Base-by-base conservation (phyloP, 129 eudicot genomes). In the Chrysanthemum lavandulifolium region DNA sequence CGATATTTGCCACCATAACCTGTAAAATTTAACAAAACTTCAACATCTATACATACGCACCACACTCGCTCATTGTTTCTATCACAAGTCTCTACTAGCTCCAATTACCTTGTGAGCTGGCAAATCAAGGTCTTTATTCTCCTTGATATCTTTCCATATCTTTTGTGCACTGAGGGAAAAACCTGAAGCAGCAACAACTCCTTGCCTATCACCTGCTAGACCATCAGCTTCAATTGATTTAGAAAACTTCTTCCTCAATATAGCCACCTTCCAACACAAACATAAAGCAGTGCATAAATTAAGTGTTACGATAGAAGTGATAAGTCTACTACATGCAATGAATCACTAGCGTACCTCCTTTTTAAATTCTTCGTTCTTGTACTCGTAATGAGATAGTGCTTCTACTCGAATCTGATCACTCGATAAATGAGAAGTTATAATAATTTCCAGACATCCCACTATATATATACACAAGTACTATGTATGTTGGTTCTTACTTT, bases 71-170 rank as follows among this genome's bases (percentile, higher is more conserved):
- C n/a, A n/a, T 27, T 0, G 1, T 5, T 25, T 14, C 16, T 58
- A 58, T 19, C 31, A 18, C 12, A 33, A 63, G 16, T 12, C 8
- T 61, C 45, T 15, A 27, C 6, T 29, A 27, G 23, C 23, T 21
- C 0, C 31, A 14, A 31, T 27, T 69, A 89, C 96, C 87, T 82
- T 89, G 74, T 86, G 96, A 14, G 96, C 85, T 61, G 91, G 91
- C 45, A 89, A 81, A 71, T 86, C 88, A 82, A 86, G 92, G 73
- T 89, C 92, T 78, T 78, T 89, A 80, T 86, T 89, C 82, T 89
- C 91, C 76, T 82, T 89, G 8, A 89, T 89, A 68, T 81, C 81
- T 79, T 84, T 82, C 96, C 96, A 89, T 16, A 86, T 89, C 60
- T 89, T 75, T 65, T 84, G 88, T 2, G 89, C 79, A 75, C 88